These are phyloP conservation scores for Firmiana major DNA, from an alignment of 345 rosid species.

Conservation along the genomic window DNA sequence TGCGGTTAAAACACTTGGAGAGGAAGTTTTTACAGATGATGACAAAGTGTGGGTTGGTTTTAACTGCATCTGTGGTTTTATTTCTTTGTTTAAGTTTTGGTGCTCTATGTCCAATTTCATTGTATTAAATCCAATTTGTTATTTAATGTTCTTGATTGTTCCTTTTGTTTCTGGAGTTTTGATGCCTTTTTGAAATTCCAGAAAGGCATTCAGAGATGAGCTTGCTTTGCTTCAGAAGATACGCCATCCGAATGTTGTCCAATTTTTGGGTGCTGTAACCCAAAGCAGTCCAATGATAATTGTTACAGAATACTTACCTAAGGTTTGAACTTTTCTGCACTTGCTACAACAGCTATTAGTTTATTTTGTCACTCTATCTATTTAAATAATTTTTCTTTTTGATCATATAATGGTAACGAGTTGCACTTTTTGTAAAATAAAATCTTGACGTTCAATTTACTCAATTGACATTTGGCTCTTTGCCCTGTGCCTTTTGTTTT, in stretches of 20 bases:
- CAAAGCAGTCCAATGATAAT: constrained; percentile 89
- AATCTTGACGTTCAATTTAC: not conserved
- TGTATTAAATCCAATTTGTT: not conserved
- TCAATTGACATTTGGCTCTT: not conserved
- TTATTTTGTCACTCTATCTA: not conserved
- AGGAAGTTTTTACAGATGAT: constrained; percentile 66
- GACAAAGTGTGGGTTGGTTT: constrained; percentile 66
- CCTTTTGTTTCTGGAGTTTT: constrained; percentile 2
- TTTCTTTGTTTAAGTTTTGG: not conserved
- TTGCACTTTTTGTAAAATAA: not conserved
- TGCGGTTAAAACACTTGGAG: constrained; percentile 77
- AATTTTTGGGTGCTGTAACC: constrained; percentile 85
- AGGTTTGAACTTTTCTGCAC: constrained; percentile 38
- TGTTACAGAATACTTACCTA: constrained; percentile 70
- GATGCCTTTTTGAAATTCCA: constrained; percentile 26
- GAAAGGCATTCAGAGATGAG: constrained; percentile 81
- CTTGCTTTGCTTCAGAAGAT: constrained; percentile 78
- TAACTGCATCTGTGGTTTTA: not conserved
- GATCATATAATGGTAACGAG: not conserved
- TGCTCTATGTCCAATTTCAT: not conserved
- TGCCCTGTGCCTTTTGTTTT: not conserved
- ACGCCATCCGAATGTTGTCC: constrained; percentile 87
- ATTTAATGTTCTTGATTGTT: not conserved
- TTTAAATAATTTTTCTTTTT: not conserved
- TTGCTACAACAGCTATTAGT: not conserved